Evolutionary conservation across 164 flowering plant genomes (phyloP), one percentile per base, ranked within the genome.

Genomic region (Berberis vulgaris): DNA sequence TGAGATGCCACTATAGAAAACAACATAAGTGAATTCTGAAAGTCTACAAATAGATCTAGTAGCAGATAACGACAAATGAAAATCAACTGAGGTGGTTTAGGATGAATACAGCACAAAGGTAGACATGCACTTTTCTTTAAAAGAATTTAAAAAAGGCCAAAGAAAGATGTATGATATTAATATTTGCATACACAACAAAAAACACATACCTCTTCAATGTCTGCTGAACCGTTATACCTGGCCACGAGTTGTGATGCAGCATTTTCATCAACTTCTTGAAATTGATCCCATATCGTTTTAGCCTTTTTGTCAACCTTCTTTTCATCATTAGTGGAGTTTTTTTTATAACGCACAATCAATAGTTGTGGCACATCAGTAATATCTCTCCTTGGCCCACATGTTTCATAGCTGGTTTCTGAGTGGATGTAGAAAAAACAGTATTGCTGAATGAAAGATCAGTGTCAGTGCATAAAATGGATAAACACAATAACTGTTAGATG

Each of bases 221-320:
- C 92, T 47, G 6, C 60, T 43, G 92, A 79, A 67, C 97, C 97
- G 67, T 91, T 87, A 72, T 88, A 91, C 53, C 74, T 81, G 5
- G 97, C 96, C 63, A 92, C 97, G 57, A 95, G 88, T 74, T 92
- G 96, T 43, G 95, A 73, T 56, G 87, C 96, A 65, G 81, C 86
- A 84, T 88, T 83, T 4, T 66, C 66, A 57, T 87, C 85, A 9
- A 74, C 74, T 26, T 79, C 75, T 59, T 70, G 75, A 45, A 76
- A 67, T 44, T 69, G 65, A 64, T 77, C 76, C 74, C 81, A 81
- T 39, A 82, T 64, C 41, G 58, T 72, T 67, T 72, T 82, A 12
- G 76, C 68, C 65, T 77, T 80, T 74, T 59, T 82, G 72, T 73
- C 76, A 63, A 69, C 74, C 54, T 81, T 69, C 9, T 40, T 26